Percentiles rank a stretch among this genome's conserved stretches.
Conservation (phyloP, 1,139 yeast species). For the Candida sp. region DNA sequence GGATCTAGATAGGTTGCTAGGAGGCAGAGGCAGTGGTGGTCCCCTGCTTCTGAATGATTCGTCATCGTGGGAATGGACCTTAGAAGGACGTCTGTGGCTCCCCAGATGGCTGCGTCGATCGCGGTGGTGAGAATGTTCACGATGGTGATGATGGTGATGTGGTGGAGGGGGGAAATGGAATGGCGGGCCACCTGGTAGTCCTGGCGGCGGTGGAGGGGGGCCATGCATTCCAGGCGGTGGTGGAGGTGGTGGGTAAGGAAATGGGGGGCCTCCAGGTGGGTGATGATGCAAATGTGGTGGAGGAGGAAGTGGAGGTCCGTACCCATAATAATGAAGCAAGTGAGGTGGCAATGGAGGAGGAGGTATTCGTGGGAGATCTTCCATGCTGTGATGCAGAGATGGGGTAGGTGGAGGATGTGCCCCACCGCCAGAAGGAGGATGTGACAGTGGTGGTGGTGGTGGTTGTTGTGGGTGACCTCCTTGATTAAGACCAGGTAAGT, state of each 20-base stretch:
- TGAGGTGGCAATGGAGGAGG: constrained; percentile 10
- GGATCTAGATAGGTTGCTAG: neutral
- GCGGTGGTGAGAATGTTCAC: neutral
- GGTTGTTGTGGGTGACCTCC: neutral
- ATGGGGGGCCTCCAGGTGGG: neutral
- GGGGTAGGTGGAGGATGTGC: neutral
- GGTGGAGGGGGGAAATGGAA: constrained; percentile 4
- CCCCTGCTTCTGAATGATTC: neutral
- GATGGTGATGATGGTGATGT: constrained; percentile 5
- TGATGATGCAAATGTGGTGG: constrained; percentile 5
- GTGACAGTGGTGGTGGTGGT: constrained; percentile 10
- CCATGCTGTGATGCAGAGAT: neutral
- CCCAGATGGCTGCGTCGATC: neutral
- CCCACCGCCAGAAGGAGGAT: neutral
- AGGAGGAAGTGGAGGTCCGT: constrained; percentile 15
- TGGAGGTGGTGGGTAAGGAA: constrained; percentile 12
- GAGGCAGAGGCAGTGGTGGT: constrained; percentile 2
- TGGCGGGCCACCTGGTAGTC: neutral
- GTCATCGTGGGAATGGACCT: neutral
- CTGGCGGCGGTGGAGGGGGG: constrained; percentile 6
- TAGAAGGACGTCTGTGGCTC: neutral
- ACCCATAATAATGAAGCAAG: constrained; percentile 10
- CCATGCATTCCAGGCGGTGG: constrained; percentile 6
- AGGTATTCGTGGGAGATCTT: constrained; percentile 5
- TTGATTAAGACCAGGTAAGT: neutral